Evolutionary conservation across 2,329 filamentous ascomycete genomes (phyloP).

Genomic region (Xylariaceae sp.): DNA sequence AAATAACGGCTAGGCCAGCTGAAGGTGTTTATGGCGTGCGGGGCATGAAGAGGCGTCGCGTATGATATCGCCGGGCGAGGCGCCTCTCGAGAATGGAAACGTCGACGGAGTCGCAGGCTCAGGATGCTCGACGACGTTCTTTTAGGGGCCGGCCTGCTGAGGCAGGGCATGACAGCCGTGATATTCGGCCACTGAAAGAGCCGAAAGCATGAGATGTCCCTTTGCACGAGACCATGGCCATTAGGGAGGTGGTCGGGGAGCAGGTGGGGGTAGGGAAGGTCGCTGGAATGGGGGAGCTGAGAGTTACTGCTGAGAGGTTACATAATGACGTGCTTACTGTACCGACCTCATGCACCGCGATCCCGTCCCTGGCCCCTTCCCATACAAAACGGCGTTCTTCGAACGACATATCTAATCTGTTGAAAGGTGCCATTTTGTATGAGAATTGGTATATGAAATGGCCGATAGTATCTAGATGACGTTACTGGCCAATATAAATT

Average conservation of each 20-base stretch:
- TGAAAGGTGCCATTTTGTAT: too few relatives aligned
- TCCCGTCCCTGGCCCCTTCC: too few relatives aligned
- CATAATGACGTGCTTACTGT: too few relatives aligned
- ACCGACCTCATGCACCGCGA: too few relatives aligned
- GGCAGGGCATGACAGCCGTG: constrained; percentile 26
- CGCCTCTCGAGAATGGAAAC: constrained; percentile 7
- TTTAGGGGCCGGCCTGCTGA: constrained; percentile 21
- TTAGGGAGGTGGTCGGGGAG: not conserved
- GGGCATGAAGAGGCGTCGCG: not conserved
- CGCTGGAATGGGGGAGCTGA: not conserved
- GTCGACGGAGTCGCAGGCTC: constrained; percentile 25
- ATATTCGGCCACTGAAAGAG: constrained; percentile 22
- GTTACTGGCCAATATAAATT: too few relatives aligned
- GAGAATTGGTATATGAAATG: too few relatives aligned
- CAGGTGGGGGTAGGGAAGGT: too few relatives aligned
- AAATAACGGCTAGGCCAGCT: not conserved
- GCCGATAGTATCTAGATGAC: too few relatives aligned
- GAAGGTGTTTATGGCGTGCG: not conserved
- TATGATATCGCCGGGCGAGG: not conserved
- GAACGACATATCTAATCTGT: too few relatives aligned
- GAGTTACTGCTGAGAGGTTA: not conserved
- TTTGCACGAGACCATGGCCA: not conserved
- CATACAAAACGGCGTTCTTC: too few relatives aligned
- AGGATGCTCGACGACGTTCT: constrained; percentile 29
- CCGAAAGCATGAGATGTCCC: constrained; percentile 21